A percentile compares a stretch with the other conserved stretches of the same genome.
Evolutionary conservation across 352 stramenopile species (phyloP).

Genomic region (Halophytophthora batemanensis): DNA sequence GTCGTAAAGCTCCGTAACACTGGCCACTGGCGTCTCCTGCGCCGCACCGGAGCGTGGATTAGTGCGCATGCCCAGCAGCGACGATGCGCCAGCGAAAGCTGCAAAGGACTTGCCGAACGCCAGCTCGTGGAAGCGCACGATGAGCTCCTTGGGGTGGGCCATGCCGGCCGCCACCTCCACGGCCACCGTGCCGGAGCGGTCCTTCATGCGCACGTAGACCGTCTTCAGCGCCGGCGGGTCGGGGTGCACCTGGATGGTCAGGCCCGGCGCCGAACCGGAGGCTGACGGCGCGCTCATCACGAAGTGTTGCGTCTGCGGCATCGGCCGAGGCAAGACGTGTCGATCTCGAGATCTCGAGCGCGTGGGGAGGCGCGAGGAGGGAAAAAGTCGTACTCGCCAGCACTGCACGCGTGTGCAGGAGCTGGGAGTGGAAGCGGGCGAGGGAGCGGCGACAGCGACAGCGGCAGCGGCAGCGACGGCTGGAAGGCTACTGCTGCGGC

Average conservation of each 20-base stretch:
- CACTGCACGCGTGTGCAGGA: no score
- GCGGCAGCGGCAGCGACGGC: no score
- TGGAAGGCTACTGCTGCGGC: no score
- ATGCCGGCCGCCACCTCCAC: slow-evolving; percentile 44
- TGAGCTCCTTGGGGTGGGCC: slow-evolving; percentile 39
- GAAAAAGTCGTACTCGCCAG: no score
- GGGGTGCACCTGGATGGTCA: slow-evolving; percentile 47
- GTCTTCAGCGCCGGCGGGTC: slow-evolving; percentile 26
- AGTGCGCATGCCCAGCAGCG: slow-evolving; percentile 41
- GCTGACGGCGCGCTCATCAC: slow-evolving; percentile 16
- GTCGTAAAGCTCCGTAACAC: slow-evolving; percentile 47
- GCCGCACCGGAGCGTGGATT: slow-evolving; percentile 8
- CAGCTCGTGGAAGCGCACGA: slow-evolving; percentile 66
- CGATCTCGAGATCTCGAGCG: not conserved
- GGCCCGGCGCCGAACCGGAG: no score
- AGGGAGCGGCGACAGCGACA: not conserved
- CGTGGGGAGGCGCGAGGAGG: not conserved
- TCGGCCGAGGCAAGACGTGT: slow-evolving; percentile 13
- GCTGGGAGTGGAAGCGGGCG: slow-evolving; percentile 13
- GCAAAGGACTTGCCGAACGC: slow-evolving; percentile 73
- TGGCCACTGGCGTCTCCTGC: slow-evolving; percentile 42
- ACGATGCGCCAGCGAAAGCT: slow-evolving; percentile 46
- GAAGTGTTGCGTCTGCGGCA: slow-evolving; percentile 40
- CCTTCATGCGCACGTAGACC: slow-evolving; percentile 73
- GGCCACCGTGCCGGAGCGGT: slow-evolving; percentile 53